These are phyloP conservation scores for Ogataea trehalophila DNA, from an alignment of 805 yeast genomes.

Conservation along the genomic window DNA sequence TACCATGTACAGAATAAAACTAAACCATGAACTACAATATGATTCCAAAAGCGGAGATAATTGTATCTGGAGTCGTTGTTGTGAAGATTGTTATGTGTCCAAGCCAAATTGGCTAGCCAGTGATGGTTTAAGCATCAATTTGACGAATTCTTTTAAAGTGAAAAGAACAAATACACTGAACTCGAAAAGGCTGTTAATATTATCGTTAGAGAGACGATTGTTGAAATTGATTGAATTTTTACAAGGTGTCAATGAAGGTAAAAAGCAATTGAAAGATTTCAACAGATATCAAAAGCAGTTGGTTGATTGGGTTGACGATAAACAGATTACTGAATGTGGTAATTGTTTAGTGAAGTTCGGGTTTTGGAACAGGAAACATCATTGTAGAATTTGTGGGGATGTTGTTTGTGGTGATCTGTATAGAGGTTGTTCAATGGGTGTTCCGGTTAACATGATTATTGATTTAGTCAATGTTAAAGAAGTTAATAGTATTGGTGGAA, in stretches of 20 bases:
- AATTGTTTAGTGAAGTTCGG: slow-evolving; percentile 59
- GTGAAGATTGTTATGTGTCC: slow-evolving; percentile 52
- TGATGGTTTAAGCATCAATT: slow-evolving; percentile 29
- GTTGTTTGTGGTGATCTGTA: slow-evolving; percentile 68
- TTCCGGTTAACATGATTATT: slow-evolving; percentile 45
- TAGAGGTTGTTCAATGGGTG: slow-evolving; percentile 68
- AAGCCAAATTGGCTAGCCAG: slow-evolving; percentile 45
- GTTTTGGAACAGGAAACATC: slow-evolving; percentile 68
- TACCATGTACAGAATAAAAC: slow-evolving; percentile 46
- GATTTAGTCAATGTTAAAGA: slow-evolving; percentile 31
- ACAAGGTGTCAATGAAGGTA: slow-evolving; percentile 8
- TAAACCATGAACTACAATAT: slow-evolving; percentile 44
- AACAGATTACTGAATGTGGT: slow-evolving; percentile 46
- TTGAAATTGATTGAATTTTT: slow-evolving; percentile 33
- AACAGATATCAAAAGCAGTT: slow-evolving; percentile 41
- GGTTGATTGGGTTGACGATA: slow-evolving; percentile 64
- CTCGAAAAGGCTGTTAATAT: slow-evolving; percentile 45
- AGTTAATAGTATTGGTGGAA: not conserved
- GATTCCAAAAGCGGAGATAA: slow-evolving; percentile 35
- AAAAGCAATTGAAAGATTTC: slow-evolving; percentile 6
- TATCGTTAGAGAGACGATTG: slow-evolving; percentile 58
- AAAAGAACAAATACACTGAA: slow-evolving; percentile 43
- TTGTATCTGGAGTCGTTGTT: slow-evolving; percentile 66
- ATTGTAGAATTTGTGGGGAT: slow-evolving; percentile 84
- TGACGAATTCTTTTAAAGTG: slow-evolving; percentile 37